These are phyloP conservation scores for Ustulina deusta DNA, from an alignment of 2,329 filamentous ascomycete species.

Conservation along the genomic window DNA sequence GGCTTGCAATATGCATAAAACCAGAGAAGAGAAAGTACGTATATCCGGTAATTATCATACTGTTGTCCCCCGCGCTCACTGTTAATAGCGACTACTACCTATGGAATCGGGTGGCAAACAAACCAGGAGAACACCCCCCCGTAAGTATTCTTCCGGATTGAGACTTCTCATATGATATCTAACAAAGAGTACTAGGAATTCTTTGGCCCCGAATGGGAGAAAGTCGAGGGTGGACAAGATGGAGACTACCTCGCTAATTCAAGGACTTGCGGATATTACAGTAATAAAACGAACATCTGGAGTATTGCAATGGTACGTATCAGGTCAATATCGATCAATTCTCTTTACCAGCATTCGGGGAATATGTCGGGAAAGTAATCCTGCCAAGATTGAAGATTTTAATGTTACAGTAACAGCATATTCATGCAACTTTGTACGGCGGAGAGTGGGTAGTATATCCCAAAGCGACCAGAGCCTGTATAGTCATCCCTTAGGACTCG, in stretches of 20 bases:
- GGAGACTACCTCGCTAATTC: slow-evolving; percentile 35
- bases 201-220: slow-evolving; percentile 45
- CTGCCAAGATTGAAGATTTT: too few relatives aligned
- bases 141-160: slow-evolving; percentile 30
- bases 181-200: slow-evolving; percentile 14
- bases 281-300: slow-evolving; percentile 44
- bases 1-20: slow-evolving; percentile 35
- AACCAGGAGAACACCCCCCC: slow-evolving; percentile 34
- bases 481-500: background rate
- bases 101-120: slow-evolving; percentile 10
- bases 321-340: background rate
- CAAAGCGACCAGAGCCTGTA: background rate
- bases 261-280: slow-evolving; percentile 39
- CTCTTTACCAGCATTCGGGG: background rate
- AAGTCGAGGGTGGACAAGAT: background rate
- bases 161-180: background rate
- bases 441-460: background rate
- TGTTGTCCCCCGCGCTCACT: slow-evolving; percentile 1
- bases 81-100: slow-evolving; percentile 41
- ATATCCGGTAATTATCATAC: background rate
- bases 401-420: background rate
- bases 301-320: slow-evolving; percentile 40
- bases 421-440: background rate
- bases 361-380: background rate
- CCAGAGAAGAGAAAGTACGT: slow-evolving; percentile 44